Evolutionary conservation across 352 stramenopile species (phyloP), one percentile per base, ranked within the genome.

Genomic region (Phytophthora aleatoria): DNA sequence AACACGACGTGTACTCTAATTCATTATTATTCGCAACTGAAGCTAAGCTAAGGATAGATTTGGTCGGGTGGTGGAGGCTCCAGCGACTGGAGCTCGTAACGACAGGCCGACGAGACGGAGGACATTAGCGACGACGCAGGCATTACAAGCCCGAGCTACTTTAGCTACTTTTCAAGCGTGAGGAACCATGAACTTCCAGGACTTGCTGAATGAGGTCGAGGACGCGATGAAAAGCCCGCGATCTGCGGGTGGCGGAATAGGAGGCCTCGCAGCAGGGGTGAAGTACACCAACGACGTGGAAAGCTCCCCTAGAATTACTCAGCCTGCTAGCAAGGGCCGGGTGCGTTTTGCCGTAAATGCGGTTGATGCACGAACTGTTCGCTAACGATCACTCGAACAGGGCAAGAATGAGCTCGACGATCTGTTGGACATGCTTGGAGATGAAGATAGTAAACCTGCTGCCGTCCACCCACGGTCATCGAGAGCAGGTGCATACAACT

Each of bases 161-260:
- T 20, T 20, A 20, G 20, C 20, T 20, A 20, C 20, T 20, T 20
- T 20, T 20, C 31, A 5, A 57, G 12, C 15, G 38, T 24, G 47
- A 56, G 35, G 39, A 47, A 64, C 7, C 16, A 91, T 94, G 85
- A 73, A 91, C 60, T 84, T 91, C 51, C 69, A 92, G 49, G 76
- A 91, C 62, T 63, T 94, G 58, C 71, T 91, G 9, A 62, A 90
- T 42, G 85, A 94, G 71, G 79, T 92, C 12, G 83, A 92, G 42
- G 73, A 78, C 15, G 81, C 77, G 31, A 89, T 91, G 48, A 72
- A 83, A 31, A 82, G 74, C 42, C 44, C 72, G 6, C 27, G 44
- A 42, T n/a, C 44, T 39, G 62, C 52, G 36, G 53, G 41, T 15
- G 27, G 55, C 9, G 58, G 53, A 3, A 51, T 10, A 41, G 54